Percentiles rank a stretch among this genome's conserved stretches.
phyloP scores from a whole-genome alignment of 768 basidiomycete genomes.

The Leucogyrophana mollusca region DNA sequence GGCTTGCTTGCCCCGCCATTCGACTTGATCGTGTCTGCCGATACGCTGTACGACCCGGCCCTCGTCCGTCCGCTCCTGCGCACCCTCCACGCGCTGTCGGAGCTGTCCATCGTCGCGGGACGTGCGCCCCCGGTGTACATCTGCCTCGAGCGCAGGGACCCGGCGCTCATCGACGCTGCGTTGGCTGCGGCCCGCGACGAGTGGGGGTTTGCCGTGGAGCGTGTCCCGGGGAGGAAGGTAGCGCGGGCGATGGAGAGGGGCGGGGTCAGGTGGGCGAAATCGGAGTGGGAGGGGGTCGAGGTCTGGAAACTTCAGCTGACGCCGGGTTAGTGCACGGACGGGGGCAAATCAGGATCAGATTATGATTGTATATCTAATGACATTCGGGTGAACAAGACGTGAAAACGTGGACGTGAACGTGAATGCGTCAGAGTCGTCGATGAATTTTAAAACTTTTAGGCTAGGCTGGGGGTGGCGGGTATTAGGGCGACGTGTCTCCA shows the following conservation, averaged over 20 bases:
- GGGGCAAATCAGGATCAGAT: no score
- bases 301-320: constrained; percentile 82
- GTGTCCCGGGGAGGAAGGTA: constrained; percentile 59
- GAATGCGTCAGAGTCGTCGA: no score
- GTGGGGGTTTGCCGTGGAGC: constrained; percentile 59
- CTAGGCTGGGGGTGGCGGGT: no score
- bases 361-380: no score
- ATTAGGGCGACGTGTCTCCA: no score
- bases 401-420: no score
- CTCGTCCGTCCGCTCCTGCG: constrained; percentile 71
- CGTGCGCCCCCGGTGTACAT: constrained; percentile 43
- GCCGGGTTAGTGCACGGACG: constrained; percentile 1
- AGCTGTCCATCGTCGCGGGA: constrained; percentile 28
- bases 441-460: no score
- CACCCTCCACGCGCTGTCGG: constrained; percentile 57
- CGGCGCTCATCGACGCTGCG: constrained; percentile 56
- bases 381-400: no score
- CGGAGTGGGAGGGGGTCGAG: constrained; percentile 82
- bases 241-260: constrained; percentile 57
- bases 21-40: constrained; percentile 79
- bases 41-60: constrained; percentile 69
- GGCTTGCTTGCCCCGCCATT: constrained; percentile 50
- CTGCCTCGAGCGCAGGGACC: constrained; percentile 75
- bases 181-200: constrained; percentile 51
- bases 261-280: constrained; percentile 56